Percentiles rank a stretch among this genome's conserved stretches.
phyloP scores from a whole-genome alignment of 495 filamentous ascomycete genomes.

The Aspergillus bridgeri region DNA sequence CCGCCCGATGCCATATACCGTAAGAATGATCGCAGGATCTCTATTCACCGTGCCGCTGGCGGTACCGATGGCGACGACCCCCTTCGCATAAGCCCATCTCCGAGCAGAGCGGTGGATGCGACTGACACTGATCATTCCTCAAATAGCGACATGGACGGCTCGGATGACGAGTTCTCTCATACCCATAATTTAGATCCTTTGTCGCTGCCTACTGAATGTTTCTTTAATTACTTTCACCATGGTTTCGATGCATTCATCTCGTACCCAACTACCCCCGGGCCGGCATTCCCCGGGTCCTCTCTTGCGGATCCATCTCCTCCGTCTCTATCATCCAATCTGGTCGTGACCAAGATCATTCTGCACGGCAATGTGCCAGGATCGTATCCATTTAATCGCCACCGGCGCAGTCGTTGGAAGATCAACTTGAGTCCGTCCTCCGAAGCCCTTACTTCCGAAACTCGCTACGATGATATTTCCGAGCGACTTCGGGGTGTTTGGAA shows the following conservation, averaged over 20 bases:
- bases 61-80: slow-evolving; percentile 40
- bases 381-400: slow-evolving; percentile 93
- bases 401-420: slow-evolving; percentile 84
- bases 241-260: slow-evolving; percentile 95
- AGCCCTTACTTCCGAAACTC: slow-evolving; percentile 68
- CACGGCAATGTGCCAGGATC: slow-evolving; percentile 94
- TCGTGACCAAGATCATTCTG: slow-evolving; percentile 84
- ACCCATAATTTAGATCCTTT: slow-evolving; percentile 33
- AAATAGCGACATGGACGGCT: slow-evolving; percentile 73
- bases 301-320: slow-evolving; percentile 32
- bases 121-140: slow-evolving; percentile 81
- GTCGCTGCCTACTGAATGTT: slow-evolving; percentile 63
- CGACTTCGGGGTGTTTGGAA: slow-evolving; percentile 70
- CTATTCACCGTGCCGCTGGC: slow-evolving; percentile 63
- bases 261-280: slow-evolving; percentile 62
- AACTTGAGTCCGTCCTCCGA: slow-evolving; percentile 39
- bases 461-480: slow-evolving; percentile 65
- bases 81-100: slow-evolving; percentile 38
- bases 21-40: slow-evolving; percentile 86
- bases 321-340: slow-evolving; percentile 56
- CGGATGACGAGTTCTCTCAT: slow-evolving; percentile 57
- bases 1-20: slow-evolving; percentile 93
- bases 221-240: slow-evolving; percentile 95
- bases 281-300: slow-evolving; percentile 53
- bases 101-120: slow-evolving; percentile 42